phyloP scores from a whole-genome alignment of 441 rosid species.

The Gossypium trilobum region DNA sequence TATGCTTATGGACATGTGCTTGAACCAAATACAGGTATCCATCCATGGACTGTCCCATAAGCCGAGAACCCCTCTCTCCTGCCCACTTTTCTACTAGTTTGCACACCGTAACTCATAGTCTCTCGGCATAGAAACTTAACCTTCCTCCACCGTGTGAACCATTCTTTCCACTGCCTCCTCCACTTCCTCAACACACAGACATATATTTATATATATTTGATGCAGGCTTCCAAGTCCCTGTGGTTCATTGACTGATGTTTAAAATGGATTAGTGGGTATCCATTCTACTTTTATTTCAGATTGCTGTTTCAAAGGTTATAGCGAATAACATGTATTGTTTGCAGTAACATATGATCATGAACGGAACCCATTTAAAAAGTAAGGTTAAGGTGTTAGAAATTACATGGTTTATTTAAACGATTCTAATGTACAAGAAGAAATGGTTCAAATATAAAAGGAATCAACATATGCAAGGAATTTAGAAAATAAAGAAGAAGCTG shows the following conservation, averaged over 20 bases:
- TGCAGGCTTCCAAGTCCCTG: background rate
- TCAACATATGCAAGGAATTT: background rate
- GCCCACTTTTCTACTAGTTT: background rate
- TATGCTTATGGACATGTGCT: background rate
- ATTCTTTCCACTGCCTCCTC: background rate
- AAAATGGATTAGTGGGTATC: constrained; percentile 10
- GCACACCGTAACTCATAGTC: background rate
- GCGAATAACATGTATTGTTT: background rate
- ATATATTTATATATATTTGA: no score
- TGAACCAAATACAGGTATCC: background rate
- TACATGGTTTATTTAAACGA: background rate
- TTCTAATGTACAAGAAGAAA: background rate
- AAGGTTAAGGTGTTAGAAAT: background rate
- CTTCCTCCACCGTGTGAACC: background rate
- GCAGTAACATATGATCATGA: background rate
- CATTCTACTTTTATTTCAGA: background rate
- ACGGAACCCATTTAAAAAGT: background rate
- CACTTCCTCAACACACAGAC: background rate
- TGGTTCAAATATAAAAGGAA: background rate
- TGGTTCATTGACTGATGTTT: constrained; percentile 31
- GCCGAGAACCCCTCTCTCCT: background rate
- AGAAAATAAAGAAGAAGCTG: constrained; percentile 2
- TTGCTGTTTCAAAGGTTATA: background rate
- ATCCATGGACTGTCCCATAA: background rate
- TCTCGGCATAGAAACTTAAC: background rate